Evolutionary conservation across 768 basidiomycete genomes (phyloP), one percentile per base, ranked within the genome.

Genomic region (Hypsizygus marmoreus): DNA sequence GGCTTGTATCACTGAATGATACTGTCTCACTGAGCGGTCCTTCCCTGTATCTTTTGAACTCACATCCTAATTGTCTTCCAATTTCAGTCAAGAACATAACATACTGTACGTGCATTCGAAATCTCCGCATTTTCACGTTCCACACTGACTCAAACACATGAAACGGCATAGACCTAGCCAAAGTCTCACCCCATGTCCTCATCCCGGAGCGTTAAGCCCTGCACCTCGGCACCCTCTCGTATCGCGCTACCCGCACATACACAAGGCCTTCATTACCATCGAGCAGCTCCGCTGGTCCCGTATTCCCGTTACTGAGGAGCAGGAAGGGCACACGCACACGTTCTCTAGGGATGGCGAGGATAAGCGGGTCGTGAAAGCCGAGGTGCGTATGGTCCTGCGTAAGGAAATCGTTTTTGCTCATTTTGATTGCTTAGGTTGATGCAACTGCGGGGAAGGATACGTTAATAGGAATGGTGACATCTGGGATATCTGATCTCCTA

Each of bases 291-390:
- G 88, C 31, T 98, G 95, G 95, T 71, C 82, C 2, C 80, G 94
- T 4, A 88, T 97, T 49, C 64, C 70, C 3, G 73, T 88, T 24
- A n/a, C n/a, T n/a, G n/a, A n/a, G n/a, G n/a, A n/a, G n/a, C n/a
- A n/a, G 16, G 32, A 61, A 30, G 69, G 63, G 2, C 94, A 97
- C 63, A 63, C 79, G 6, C 91, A 95, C 62, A 80, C 91, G 12
- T 98, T 95, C 66, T 73, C 78, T 46, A 75, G 95, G 17, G 91
- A 97, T 55, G 95, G 95, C 1, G 91, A 94, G 3, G 95, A 98
- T 62, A 95, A 89, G 72, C 75, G 82, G 4, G 61, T 85, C 24
- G 76, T 84, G 5, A 78, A 79, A 14, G 81, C 75, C 11, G 76
- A 79, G 64, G 80, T 85, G 40, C 43, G 68, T n/a, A n/a, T n/a